phyloP scores from a whole-genome alignment of 2,329 filamentous ascomycete species.

The Monosporascus sp. region DNA sequence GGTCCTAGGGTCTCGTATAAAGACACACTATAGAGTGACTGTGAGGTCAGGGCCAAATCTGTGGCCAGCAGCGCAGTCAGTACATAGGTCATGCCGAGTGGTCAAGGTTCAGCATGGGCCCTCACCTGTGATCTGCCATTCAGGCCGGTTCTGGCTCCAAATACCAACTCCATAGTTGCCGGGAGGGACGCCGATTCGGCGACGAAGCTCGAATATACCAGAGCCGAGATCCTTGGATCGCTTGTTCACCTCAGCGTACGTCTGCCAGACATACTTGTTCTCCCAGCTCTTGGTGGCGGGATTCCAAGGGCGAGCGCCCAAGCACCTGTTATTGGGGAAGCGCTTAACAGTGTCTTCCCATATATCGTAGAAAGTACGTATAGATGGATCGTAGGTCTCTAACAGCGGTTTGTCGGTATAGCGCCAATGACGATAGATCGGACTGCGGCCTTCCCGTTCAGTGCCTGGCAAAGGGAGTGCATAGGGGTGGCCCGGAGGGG shows the following conservation, averaged over 20 bases:
- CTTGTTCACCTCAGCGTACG: constrained; percentile 72
- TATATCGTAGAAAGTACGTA: constrained; percentile 71
- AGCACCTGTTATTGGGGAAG: constrained; percentile 63
- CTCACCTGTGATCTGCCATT: constrained; percentile 79
- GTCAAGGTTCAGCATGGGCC: not conserved
- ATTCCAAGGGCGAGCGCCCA: constrained; percentile 80
- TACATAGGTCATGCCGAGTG: constrained; percentile 6
- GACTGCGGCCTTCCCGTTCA: constrained; percentile 64
- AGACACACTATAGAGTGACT: constrained; percentile 83
- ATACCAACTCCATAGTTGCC: constrained; percentile 71
- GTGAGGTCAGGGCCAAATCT: constrained; percentile 85
- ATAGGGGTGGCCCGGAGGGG: constrained; percentile 72
- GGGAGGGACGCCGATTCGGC: constrained; percentile 61
- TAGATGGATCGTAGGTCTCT: constrained; percentile 64
- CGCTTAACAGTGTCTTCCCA: constrained; percentile 66
- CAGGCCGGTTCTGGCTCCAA: constrained; percentile 82
- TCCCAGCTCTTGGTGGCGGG: constrained; percentile 65
- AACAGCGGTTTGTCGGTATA: constrained; percentile 68
- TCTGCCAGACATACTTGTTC: constrained; percentile 76
- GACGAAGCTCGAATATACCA: constrained; percentile 78
- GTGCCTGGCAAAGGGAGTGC: constrained; percentile 73
- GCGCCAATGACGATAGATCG: constrained; percentile 80
- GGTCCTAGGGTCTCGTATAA: constrained; percentile 95
- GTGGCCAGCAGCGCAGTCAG: not conserved
- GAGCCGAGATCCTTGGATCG: constrained; percentile 80